Percentiles rank a stretch among this genome's conserved stretches.
phyloP scores from a whole-genome alignment of 208 protist species.

The Trypanosoma cruzi region DNA sequence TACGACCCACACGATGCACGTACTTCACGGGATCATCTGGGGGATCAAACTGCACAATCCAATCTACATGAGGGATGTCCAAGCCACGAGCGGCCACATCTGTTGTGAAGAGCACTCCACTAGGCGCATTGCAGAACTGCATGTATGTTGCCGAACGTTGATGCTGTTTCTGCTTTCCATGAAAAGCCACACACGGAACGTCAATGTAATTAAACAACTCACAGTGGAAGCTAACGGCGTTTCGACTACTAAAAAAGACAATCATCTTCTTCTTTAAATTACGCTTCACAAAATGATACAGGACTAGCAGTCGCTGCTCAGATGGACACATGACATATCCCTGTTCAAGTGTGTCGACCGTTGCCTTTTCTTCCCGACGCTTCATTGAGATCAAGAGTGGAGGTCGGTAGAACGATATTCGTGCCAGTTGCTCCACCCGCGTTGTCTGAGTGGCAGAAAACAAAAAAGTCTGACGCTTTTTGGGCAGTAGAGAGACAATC shows the following conservation, averaged over 20 bases:
- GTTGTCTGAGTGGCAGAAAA: slow-evolving; percentile 99
- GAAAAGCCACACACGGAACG: slow-evolving; percentile 98
- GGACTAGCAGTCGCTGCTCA: slow-evolving; percentile 96
- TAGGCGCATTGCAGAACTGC: slow-evolving; percentile 98
- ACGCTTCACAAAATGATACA: slow-evolving; percentile 99
- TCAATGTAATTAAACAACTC: slow-evolving; percentile 99
- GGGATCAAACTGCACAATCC: slow-evolving; percentile 99
- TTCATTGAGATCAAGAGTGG: slow-evolving; percentile 98
- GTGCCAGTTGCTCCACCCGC: slow-evolving; percentile 96
- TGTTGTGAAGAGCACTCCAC: slow-evolving; percentile 98
- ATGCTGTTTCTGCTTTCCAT: slow-evolving; percentile 99
- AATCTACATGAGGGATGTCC: slow-evolving; percentile 99
- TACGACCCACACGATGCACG: slow-evolving; percentile 99
- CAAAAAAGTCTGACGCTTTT: slow-evolving; percentile 97
- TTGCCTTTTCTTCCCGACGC: slow-evolving; percentile 89
- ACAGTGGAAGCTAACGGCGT: slow-evolving; percentile 98
- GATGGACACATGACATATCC: slow-evolving; percentile 97
- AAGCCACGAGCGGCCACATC: slow-evolving; percentile 99
- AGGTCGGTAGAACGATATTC: slow-evolving; percentile 94
- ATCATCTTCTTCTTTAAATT: slow-evolving; percentile 98
- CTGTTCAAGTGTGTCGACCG: slow-evolving; percentile 96
- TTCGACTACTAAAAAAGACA: slow-evolving; percentile 99
- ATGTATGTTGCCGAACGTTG: slow-evolving; percentile 99
- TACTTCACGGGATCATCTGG: slow-evolving; percentile 99
- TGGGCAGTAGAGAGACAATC: slow-evolving; percentile 98